Percentiles rank a stretch among this genome's conserved stretches.
These are phyloP conservation scores for Chalaropsis thielavioides DNA, from an alignment of 2,329 filamentous ascomycete species.

Conservation along the genomic window DNA sequence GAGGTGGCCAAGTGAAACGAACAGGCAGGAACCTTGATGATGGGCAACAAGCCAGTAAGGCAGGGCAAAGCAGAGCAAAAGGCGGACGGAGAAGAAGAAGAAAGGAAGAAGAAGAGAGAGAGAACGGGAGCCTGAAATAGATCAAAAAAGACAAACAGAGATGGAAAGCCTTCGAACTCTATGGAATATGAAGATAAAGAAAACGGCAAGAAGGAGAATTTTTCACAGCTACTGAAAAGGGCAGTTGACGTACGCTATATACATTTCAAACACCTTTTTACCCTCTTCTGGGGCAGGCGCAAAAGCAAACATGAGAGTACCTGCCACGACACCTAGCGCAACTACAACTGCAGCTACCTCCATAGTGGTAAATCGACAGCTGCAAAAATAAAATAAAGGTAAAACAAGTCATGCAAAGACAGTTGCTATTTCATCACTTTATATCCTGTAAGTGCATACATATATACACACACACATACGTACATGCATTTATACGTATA, in stretches of 20 bases:
- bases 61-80: not conserved
- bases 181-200: not conserved
- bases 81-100: not conserved
- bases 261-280: not conserved
- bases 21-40: not conserved
- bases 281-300: not conserved
- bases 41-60: not conserved
- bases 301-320: not conserved
- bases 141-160: not conserved
- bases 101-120: not conserved
- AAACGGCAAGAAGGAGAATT: not conserved
- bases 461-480: not conserved
- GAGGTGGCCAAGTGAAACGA: constrained; percentile 4
- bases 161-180: not conserved
- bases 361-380: not conserved
- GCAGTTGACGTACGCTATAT: not conserved
- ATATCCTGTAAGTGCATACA: not conserved
- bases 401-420: not conserved
- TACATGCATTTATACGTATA: not conserved
- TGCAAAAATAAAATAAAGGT: not conserved
- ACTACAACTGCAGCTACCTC: not conserved
- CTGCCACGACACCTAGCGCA: not conserved
- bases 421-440: not conserved
- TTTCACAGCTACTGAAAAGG: not conserved
- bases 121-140: not conserved